Base-by-base conservation (phyloP, 345 rosid species). In the Ceriops tagal region DNA sequence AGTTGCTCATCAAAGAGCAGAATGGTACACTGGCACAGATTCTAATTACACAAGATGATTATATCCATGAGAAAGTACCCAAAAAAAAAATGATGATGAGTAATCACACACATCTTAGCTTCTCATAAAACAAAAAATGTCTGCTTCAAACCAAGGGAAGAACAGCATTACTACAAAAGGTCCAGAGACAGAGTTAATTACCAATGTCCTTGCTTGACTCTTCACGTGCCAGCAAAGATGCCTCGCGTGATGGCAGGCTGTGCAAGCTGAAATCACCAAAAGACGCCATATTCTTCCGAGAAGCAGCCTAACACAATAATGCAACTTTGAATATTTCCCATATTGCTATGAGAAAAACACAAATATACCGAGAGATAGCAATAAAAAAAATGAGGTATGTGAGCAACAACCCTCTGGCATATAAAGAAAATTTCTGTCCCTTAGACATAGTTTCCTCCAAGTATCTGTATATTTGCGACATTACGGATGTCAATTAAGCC, bases 181-280 rank as follows among this genome's bases (percentile, higher is more conserved):
- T 18, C 16, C 26, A 18, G 24, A 37, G 28, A 19, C 15, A 6
- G 30, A 35, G 22, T 58, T 32, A 58, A 20, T 28, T 69, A 73
- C 81, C 77, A 46, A 22, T 21, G 16, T 47, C 62, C 11, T 13
- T 11, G 26, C 65, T 30, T 9, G 60, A 13, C 61, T 39, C 34
- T 62, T 55, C 61, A 11, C 16, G 30, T 8, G 61, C 46, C 53
- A 10, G 43, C 22, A 43, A 53, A 39, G 65, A n/a, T 5, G 61
- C 8, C 31, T 16, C 19, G 37, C 37, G n/a, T 5, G 27, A 6
- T 6, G 53, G 52, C 21, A 5, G 3, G 24, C n/a, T 39, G 43
- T 30, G 55, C n/a, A 4, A 53, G 28, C 43, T 16, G 21, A 46
- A n/a, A 64, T 58, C 75, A 24, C 69, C 18, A 47, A n/a, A 30